These are phyloP conservation scores for Hippophae gyantsensis DNA, from an alignment of 306 rosid species.

Conservation along the genomic window DNA sequence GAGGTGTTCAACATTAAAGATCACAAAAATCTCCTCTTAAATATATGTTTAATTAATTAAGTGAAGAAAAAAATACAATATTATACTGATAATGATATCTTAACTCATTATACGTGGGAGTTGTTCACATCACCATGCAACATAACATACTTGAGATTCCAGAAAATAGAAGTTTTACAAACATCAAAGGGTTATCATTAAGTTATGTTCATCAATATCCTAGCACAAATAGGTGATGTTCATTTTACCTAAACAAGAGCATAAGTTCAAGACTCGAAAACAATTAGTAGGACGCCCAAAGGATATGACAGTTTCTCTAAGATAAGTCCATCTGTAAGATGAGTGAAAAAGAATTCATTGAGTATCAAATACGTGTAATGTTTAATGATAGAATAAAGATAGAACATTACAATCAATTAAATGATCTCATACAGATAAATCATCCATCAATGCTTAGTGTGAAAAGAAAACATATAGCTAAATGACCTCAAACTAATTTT, in stretches of 20 bases:
- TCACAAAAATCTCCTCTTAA: too few relatives aligned
- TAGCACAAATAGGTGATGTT: not conserved
- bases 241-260: slow-evolving; percentile 79
- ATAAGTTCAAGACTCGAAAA: slow-evolving; percentile 91
- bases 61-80: too few relatives aligned
- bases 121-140: not conserved
- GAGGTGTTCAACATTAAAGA: too few relatives aligned
- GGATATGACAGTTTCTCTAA: slow-evolving; percentile 66
- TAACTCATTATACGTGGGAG: too few relatives aligned
- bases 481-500: too few relatives aligned
- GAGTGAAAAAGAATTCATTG: slow-evolving; percentile 27
- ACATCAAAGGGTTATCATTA: not conserved
- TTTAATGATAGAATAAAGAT: not conserved
- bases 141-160: not conserved
- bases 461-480: too few relatives aligned
- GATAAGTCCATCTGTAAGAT: slow-evolving; percentile 68
- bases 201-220: too few relatives aligned
- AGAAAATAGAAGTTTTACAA: not conserved
- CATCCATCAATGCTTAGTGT: too few relatives aligned
- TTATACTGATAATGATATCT: not conserved
- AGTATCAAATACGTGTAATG: slow-evolving; percentile 13
- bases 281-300: slow-evolving; percentile 68
- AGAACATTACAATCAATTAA: not conserved
- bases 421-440: not conserved
- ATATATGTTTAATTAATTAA: too few relatives aligned